These are phyloP conservation scores for Cyclocybe aegerita DNA, from an alignment of 768 basidiomycete genomes.

Conservation along the genomic window DNA sequence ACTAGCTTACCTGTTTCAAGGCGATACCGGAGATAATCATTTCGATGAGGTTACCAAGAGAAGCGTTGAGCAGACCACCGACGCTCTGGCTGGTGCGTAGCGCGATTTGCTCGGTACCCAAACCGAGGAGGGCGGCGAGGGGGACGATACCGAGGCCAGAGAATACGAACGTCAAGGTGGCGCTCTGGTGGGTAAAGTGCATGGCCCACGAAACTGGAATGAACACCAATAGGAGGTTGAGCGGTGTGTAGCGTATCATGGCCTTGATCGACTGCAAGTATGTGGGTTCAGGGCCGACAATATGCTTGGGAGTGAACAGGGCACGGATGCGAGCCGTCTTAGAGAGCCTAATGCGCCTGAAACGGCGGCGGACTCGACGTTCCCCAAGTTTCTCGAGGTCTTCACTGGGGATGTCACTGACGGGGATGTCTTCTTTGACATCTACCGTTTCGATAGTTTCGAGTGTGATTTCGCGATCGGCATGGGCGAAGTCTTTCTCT, in stretches of 20 bases:
- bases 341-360: conserved; percentile 11
- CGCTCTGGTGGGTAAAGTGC: conserved; percentile 42
- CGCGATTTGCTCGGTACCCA: conserved; percentile 55
- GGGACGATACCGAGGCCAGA: conserved; percentile 51
- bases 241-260: conserved; percentile 30
- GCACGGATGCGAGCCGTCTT: conserved; percentile 23
- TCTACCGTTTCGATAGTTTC: neutral
- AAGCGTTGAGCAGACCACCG: conserved; percentile 54
- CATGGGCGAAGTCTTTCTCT: conserved; percentile 11
- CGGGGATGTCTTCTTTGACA: conserved; percentile 1
- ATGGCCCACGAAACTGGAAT: conserved; percentile 53
- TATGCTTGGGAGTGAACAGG: conserved; percentile 30
- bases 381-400: conserved; percentile 21
- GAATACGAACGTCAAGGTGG: conserved; percentile 47
- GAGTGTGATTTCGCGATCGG: conserved; percentile 6
- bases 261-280: conserved; percentile 32
- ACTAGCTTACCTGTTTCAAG: conserved; percentile 29
- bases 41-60: conserved; percentile 52
- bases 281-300: conserved; percentile 33
- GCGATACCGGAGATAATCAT: conserved; percentile 51
- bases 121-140: conserved; percentile 48
- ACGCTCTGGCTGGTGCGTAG: conserved; percentile 46
- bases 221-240: conserved; percentile 45
- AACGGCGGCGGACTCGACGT: conserved; percentile 1
- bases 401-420: conserved; percentile 3